Conservation (phyloP, 345 rosid species). For the Eucalyptus pauciflora region DNA sequence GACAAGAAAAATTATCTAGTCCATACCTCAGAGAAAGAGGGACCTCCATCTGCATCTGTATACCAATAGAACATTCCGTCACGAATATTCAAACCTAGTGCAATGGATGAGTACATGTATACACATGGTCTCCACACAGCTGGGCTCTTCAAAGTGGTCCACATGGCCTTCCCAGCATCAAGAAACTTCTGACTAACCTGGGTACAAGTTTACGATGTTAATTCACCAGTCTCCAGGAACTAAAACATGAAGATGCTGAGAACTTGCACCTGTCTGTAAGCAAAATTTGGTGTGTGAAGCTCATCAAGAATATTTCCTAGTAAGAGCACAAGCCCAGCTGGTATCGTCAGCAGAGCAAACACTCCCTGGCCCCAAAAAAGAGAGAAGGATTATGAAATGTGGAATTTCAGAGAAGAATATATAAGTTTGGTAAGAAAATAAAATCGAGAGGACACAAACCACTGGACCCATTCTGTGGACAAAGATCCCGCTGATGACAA, state of each 20-base stretch:
- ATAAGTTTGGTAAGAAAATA: neutral
- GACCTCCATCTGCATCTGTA: constrained; percentile 77
- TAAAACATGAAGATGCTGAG: neutral
- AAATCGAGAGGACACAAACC: constrained; percentile 11
- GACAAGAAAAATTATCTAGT: neutral
- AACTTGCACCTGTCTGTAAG: constrained; percentile 36
- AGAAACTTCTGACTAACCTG: constrained; percentile 50
- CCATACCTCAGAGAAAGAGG: constrained; percentile 44
- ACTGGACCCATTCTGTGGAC: constrained; percentile 47
- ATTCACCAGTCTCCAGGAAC: neutral
- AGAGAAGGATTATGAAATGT: neutral
- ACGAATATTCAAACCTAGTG: constrained; percentile 53
- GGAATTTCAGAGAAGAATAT: neutral
- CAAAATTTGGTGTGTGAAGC: constrained; percentile 33
- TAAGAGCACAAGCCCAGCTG: constrained; percentile 45
- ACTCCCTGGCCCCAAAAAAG: constrained; percentile 50
- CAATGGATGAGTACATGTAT: constrained; percentile 51
- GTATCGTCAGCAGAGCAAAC: constrained; percentile 67
- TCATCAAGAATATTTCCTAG: constrained; percentile 58
- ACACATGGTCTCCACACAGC: constrained; percentile 73
- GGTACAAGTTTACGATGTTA: neutral
- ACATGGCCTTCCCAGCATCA: constrained; percentile 50
- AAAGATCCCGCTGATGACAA: constrained; percentile 51
- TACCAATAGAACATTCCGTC: constrained; percentile 89
- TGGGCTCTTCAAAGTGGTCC: constrained; percentile 43